Percentiles rank a stretch among this genome's conserved stretches.
These are phyloP conservation scores for Fraxinus sp. DNA, from an alignment of 305 asterid genomes.

Conservation along the genomic window DNA sequence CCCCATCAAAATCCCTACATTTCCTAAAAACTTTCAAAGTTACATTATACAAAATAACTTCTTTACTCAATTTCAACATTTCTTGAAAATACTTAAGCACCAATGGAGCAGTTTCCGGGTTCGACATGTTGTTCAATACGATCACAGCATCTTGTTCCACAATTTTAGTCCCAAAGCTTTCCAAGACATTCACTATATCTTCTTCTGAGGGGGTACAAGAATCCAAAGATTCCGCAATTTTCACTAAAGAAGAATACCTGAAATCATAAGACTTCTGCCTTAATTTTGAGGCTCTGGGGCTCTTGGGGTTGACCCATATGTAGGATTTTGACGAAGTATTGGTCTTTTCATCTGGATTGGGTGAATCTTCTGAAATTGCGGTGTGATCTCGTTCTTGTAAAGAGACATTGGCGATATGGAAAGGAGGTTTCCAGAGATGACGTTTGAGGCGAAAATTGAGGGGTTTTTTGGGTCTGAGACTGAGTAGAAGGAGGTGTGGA, in stretches of 20 bases:
- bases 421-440: constrained; percentile 29
- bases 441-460: constrained; percentile 36
- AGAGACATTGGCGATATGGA: constrained; percentile 41
- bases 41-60: constrained; percentile 72
- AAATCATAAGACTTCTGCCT: constrained; percentile 46
- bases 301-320: constrained; percentile 85
- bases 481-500: constrained; percentile 36
- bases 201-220: constrained; percentile 45
- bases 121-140: constrained; percentile 71
- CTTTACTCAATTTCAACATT: constrained; percentile 31
- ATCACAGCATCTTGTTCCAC: constrained; percentile 69
- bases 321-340: constrained; percentile 40
- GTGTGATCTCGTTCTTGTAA: constrained; percentile 40
- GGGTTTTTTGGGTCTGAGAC: constrained; percentile 23
- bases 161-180: constrained; percentile 39
- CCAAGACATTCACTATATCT: constrained; percentile 38
- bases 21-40: constrained; percentile 65
- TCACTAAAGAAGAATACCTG: constrained; percentile 62
- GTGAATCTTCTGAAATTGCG: constrained; percentile 27
- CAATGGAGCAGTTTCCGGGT: constrained; percentile 44
- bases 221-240: constrained; percentile 57
- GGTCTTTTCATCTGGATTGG: constrained; percentile 32
- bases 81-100: constrained; percentile 57
- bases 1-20: constrained; percentile 54
- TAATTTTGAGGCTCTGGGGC: constrained; percentile 59